Conservation (phyloP, 2,329 filamentous ascomycete species). For the Bretziella fagacearum region DNA sequence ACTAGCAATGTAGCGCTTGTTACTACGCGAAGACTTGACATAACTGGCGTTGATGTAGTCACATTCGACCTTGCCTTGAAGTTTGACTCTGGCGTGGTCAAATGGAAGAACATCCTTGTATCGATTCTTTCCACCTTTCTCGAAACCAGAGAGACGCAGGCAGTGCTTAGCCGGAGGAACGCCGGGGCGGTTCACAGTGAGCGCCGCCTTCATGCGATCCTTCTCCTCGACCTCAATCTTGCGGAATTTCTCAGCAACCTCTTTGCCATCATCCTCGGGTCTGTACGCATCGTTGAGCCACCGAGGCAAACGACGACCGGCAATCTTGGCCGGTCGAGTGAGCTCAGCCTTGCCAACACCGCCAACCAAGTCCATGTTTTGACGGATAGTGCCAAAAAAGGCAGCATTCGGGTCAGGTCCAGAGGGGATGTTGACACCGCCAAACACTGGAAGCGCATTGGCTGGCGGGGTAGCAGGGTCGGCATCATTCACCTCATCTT, state of each 20-base stretch:
- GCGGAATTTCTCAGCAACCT: slow-evolving; percentile 68
- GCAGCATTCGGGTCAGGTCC: slow-evolving; percentile 50
- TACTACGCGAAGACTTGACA: slow-evolving; percentile 59
- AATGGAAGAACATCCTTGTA: slow-evolving; percentile 98
- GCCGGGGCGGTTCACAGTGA: slow-evolving; percentile 31
- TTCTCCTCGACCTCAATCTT: slow-evolving; percentile 73
- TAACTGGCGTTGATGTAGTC: slow-evolving; percentile 96
- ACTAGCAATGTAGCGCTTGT: slow-evolving; percentile 89
- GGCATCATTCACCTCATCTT: slow-evolving; percentile 26
- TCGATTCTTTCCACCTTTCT: slow-evolving; percentile 86
- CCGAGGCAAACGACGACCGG: slow-evolving; percentile 41
- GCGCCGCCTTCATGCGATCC: slow-evolving; percentile 75
- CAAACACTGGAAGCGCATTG: slow-evolving; percentile 52
- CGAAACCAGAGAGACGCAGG: slow-evolving; percentile 75
- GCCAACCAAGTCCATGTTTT: slow-evolving; percentile 87
- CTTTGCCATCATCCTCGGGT: slow-evolving; percentile 55
- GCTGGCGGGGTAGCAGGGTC: slow-evolving; percentile 26
- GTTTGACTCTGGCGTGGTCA: slow-evolving; percentile 74
- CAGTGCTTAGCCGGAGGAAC: slow-evolving; percentile 17
- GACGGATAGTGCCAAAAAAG: slow-evolving; percentile 90
- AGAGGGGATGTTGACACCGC: slow-evolving; percentile 67
- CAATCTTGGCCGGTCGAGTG: slow-evolving; percentile 26
- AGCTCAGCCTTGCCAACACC: slow-evolving; percentile 73
- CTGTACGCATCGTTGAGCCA: slow-evolving; percentile 63
- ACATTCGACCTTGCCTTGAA: slow-evolving; percentile 49